Evolutionary conservation across 768 basidiomycete species (phyloP).

Genomic region (Termitomyces sp.): DNA sequence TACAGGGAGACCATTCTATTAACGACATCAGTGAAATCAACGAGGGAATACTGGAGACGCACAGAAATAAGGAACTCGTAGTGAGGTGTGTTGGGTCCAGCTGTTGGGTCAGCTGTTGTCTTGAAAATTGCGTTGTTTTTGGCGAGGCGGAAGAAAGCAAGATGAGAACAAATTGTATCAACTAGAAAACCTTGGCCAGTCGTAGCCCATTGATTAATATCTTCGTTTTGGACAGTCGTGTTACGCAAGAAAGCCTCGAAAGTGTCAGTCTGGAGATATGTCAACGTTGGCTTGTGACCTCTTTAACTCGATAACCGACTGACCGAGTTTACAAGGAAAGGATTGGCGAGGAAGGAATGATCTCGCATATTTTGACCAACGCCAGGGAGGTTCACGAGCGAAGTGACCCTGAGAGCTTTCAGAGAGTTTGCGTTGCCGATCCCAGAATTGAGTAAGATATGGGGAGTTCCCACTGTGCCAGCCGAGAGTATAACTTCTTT

Average conservation of each 20-base stretch:
- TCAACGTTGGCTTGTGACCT: not conserved
- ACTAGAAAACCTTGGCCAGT: constrained; percentile 18
- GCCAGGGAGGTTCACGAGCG: constrained; percentile 17
- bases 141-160: constrained; percentile 21
- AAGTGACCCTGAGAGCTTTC: constrained; percentile 8
- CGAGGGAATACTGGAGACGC: not conserved
- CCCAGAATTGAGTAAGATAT: constrained; percentile 23
- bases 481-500: constrained; percentile 30
- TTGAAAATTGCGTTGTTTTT: constrained; percentile 18
- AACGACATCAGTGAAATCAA: not conserved
- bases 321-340: constrained; percentile 11
- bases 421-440: constrained; percentile 20
- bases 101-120: constrained; percentile 19
- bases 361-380: constrained; percentile 23
- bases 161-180: constrained; percentile 12
- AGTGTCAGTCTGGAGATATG: constrained; percentile 7
- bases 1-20: constrained; percentile 12
- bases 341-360: constrained; percentile 16
- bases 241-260: constrained; percentile 14
- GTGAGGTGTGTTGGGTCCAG: constrained; percentile 24
- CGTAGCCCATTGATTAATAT: constrained; percentile 15
- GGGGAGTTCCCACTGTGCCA: constrained; percentile 26
- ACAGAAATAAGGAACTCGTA: constrained; percentile 23
- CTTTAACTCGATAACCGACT: too few relatives aligned
- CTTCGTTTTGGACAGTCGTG: constrained; percentile 3